phyloP scores from a whole-genome alignment of 768 basidiomycete species.

The Auriscalpium microsporum region DNA sequence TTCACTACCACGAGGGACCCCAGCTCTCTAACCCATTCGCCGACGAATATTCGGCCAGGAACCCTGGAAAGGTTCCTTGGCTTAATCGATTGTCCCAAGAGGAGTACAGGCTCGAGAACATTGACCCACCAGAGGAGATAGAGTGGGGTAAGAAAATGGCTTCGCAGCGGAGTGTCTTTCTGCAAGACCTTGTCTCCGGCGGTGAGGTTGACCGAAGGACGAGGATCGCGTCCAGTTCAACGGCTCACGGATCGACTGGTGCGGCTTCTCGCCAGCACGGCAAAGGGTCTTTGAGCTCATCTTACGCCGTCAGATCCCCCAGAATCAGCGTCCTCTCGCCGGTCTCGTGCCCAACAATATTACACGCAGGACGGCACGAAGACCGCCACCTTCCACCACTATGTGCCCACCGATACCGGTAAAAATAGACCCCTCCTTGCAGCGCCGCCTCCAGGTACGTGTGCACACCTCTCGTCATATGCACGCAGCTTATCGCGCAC shows the following conservation, averaged over 20 bases:
- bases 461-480: neutral
- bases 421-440: slow-evolving; percentile 6
- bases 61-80: slow-evolving; percentile 58
- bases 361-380: slow-evolving; percentile 11
- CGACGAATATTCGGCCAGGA: slow-evolving; percentile 48
- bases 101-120: slow-evolving; percentile 59
- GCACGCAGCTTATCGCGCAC: neutral
- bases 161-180: slow-evolving; percentile 57
- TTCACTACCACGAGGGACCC: slow-evolving; percentile 68
- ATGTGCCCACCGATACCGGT: slow-evolving; percentile 11
- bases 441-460: slow-evolving; percentile 10
- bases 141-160: slow-evolving; percentile 76
- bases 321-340: slow-evolving; percentile 6
- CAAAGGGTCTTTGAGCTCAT: neutral
- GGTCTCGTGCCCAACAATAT: slow-evolving; percentile 11
- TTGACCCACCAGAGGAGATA: slow-evolving; percentile 70
- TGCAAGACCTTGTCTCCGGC: slow-evolving; percentile 55
- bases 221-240: slow-evolving; percentile 18
- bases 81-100: slow-evolving; percentile 45
- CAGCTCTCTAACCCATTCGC: slow-evolving; percentile 65
- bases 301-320: neutral
- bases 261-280: neutral
- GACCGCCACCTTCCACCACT: slow-evolving; percentile 16
- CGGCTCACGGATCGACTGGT: slow-evolving; percentile 12
- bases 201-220: slow-evolving; percentile 27